Evolutionary conservation across 139 green algal genomes (phyloP), one percentile per base, ranked within the genome.

Genomic region (Chlorella sp.): DNA sequence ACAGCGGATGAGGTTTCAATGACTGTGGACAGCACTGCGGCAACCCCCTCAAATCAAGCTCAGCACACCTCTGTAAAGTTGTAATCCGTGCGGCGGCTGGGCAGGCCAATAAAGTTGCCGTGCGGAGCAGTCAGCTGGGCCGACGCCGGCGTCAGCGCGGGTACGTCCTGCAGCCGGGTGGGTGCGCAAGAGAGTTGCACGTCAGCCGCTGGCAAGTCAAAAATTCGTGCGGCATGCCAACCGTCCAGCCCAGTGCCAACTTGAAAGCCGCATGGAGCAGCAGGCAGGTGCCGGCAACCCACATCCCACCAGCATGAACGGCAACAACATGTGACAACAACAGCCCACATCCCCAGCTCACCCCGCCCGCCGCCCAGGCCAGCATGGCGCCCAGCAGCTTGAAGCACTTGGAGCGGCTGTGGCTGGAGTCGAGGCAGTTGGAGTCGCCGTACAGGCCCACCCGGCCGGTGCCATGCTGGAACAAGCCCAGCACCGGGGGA

Each of bases 391-490:
- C 14, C 28, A 96, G 84, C 80, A 98, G 83, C 32, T 85, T 89
- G 54, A 90, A 93, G 89, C 94, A 98, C 83, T 90, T 80, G 54
- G 76, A 69, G 16, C 65, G 76, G 73, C 89, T 82, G 86, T 98
- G 94, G 77, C 89, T 94, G 83, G 90, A 95, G 92, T 99, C 97
- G 34, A 99, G 86, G 92, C 97, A 99, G 88, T 97, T 97, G 70
- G 89, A 94, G 89, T 99, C 97, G 20, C 95, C 93, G 68, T 95
- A 96, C 6, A 96, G 89, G 2, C 85, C 92, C 38, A 99, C 85
- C 44, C 87, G 75, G 11, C 96, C 96, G 38, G 65, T 41, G 67
- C 90, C 93, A 51, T 80, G 54, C 38, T 80, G 24, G 36, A 90
- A 58, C 56, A 93, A 30, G 40, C 89, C 93, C 44, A 96, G 84